A percentile compares a stretch with the other conserved stretches of the same genome.
These are phyloP conservation scores for Jacaranda mimosifolia DNA, from an alignment of 257 asterid species.

Conservation along the genomic window DNA sequence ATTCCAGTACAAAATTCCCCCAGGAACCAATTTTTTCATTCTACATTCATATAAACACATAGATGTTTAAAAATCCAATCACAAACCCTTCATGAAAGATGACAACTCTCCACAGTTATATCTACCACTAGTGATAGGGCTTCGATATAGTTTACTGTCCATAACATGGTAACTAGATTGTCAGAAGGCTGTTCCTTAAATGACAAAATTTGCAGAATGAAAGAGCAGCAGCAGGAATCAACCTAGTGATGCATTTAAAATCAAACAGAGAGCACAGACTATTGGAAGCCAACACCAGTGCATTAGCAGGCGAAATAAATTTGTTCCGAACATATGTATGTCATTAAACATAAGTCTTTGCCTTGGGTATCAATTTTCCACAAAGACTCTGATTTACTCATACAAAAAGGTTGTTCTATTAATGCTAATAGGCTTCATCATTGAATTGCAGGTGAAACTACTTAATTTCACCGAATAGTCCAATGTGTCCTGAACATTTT, in stretches of 20 bases:
- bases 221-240: too few species aligned
- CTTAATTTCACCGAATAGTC: neutral
- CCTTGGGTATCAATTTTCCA: neutral
- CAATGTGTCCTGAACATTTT: neutral
- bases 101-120: neutral
- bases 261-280: neutral
- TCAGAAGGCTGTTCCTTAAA: neutral
- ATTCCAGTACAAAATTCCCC: slow-evolving; percentile 77
- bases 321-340: neutral
- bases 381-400: neutral
- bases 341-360: neutral
- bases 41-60: slow-evolving; percentile 45
- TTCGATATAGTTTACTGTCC: too few species aligned
- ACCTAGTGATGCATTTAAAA: neutral
- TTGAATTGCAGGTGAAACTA: neutral
- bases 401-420: neutral
- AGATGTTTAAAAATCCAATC: slow-evolving; percentile 3
- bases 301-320: neutral
- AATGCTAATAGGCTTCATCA: neutral
- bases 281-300: neutral
- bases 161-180: neutral
- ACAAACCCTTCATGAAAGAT: neutral
- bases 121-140: neutral
- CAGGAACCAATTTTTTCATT: slow-evolving; percentile 56
- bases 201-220: too few species aligned